phyloP scores from a whole-genome alignment of 495 filamentous ascomycete genomes.

The Aspergillus nidulans region DNA sequence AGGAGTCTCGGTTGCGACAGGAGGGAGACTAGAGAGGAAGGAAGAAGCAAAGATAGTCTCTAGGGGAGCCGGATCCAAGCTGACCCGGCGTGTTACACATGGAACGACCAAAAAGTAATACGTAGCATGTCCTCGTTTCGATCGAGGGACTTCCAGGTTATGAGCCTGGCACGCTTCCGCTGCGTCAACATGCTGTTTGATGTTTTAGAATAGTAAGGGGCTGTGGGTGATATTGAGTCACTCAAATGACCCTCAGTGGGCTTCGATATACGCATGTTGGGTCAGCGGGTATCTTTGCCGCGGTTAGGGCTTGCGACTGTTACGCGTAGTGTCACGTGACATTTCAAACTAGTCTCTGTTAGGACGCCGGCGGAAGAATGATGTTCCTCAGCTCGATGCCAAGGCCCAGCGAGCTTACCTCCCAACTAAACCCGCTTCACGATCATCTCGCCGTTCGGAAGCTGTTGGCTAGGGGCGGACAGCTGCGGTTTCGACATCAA shows the following conservation, averaged over 20 bases:
- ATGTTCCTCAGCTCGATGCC: neutral
- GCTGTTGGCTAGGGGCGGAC: neutral
- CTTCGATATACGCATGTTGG: no score
- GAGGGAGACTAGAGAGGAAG: no score
- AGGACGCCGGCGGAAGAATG: neutral
- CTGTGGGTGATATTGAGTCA: neutral
- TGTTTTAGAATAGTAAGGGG: neutral
- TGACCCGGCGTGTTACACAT: no score
- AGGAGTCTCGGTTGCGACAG: no score
- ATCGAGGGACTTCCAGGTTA: conserved; percentile 4
- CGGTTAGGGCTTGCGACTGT: neutral
- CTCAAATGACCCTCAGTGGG: no score
- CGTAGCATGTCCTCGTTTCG: neutral
- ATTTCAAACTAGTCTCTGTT: neutral
- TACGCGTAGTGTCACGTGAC: neutral
- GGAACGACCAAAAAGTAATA: no score
- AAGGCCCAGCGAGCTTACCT: neutral
- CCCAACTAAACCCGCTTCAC: neutral
- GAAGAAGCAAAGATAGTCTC: no score
- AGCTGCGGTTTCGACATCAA: neutral
- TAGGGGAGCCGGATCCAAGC: no score
- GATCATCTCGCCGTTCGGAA: neutral
- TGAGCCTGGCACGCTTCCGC: conserved; percentile 11
- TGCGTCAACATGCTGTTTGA: conserved; percentile 8
- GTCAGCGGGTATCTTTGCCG: no score